Conservation (phyloP, 23 red algal species). For the Agarophyton chilense region DNA sequence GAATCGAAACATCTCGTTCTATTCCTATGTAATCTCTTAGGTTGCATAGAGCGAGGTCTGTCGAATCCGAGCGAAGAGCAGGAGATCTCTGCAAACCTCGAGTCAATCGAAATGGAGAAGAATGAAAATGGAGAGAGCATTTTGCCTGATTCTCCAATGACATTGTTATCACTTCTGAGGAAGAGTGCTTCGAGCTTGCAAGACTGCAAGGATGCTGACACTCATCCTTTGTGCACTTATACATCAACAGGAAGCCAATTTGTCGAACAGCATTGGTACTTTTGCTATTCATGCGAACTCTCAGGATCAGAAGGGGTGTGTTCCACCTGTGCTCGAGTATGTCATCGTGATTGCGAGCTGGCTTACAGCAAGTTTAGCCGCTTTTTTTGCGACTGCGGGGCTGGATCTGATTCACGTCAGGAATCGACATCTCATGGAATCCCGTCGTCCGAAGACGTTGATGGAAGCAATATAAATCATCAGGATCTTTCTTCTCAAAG, state of each 20-base stretch:
- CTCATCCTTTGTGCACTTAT: conserved; percentile 65
- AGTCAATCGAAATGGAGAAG: neutral
- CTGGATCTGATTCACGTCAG: conserved; percentile 52
- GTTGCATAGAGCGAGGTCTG: neutral
- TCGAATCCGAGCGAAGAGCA: neutral
- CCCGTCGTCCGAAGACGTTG: conserved; percentile 40
- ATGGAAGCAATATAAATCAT: neutral
- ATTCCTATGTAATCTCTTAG: neutral
- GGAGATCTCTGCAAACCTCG: neutral
- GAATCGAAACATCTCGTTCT: conserved; percentile 12
- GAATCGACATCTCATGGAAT: conserved; percentile 39
- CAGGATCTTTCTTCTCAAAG: conserved; percentile 9
- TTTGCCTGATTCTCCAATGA: neutral
- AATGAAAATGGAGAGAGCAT: neutral
- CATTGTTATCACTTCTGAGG: neutral
- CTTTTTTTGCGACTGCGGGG: conserved; percentile 94
- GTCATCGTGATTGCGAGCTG: conserved; percentile 78
- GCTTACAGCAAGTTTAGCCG: conserved; percentile 78
- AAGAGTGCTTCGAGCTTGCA: neutral
- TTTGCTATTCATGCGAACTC: conserved; percentile 82
- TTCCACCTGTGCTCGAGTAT: conserved; percentile 78
- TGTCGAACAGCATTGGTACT: conserved; percentile 93
- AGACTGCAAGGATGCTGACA: neutral
- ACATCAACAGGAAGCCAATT: conserved; percentile 75
- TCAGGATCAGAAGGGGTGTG: conserved; percentile 87